A percentile compares a stretch with the other conserved stretches of the same genome.
Conservation (phyloP, 495 filamentous ascomycete species). For the Trichoderma parareesei region DNA sequence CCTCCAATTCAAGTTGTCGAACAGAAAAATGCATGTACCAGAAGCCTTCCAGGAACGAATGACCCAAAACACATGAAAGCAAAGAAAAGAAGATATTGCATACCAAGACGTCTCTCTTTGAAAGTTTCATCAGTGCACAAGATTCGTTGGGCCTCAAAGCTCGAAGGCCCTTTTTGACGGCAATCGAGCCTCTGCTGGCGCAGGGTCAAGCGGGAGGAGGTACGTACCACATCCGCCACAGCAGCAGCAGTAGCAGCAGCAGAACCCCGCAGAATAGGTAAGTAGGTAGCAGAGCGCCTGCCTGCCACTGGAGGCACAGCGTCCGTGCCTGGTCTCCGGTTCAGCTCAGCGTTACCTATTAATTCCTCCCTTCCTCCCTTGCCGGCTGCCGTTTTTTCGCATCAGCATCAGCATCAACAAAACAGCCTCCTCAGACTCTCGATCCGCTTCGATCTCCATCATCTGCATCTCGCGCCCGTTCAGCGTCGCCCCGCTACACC, state of each 20-base stretch:
- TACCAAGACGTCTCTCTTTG: too few species aligned
- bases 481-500: background rate
- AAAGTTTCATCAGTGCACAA: too few species aligned
- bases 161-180: too few species aligned
- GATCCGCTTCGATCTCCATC: background rate
- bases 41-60: too few species aligned
- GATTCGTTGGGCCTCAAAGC: too few species aligned
- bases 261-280: conserved; percentile 9
- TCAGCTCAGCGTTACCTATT: background rate
- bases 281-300: background rate
- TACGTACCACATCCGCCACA: background rate
- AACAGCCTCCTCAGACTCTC: too few species aligned
- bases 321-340: background rate
- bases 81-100: too few species aligned
- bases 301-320: background rate
- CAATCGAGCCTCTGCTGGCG: too few species aligned
- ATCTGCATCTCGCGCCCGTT: background rate
- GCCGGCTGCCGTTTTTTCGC: background rate
- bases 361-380: background rate
- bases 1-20: too few species aligned
- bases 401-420: background rate
- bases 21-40: too few species aligned
- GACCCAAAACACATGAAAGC: too few species aligned
- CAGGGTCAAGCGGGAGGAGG: background rate
- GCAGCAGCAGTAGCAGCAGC: background rate